phyloP scores from a whole-genome alignment of 1,139 yeast species.

The Hanseniaspora uvarum region DNA sequence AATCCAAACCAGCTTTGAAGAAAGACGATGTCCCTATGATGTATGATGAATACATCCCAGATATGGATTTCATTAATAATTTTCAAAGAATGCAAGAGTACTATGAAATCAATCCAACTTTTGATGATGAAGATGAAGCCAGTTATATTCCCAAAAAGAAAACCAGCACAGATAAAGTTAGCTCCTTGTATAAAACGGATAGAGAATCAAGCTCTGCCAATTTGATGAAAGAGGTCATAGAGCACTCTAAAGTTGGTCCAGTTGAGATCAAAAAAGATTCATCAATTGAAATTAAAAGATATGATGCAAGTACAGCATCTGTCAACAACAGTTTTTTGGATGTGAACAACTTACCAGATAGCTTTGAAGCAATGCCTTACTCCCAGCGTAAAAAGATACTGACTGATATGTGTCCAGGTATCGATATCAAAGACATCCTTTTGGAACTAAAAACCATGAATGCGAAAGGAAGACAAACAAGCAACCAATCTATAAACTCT shows the following conservation, averaged over 20 bases:
- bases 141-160: not conserved
- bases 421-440: conserved; percentile 34
- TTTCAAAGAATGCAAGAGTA: conserved; percentile 16
- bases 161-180: not conserved
- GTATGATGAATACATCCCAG: conserved; percentile 67
- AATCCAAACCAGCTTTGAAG: conserved; percentile 15
- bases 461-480: not conserved
- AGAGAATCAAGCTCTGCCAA: not conserved
- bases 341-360: conserved; percentile 41
- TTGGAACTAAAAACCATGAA: conserved; percentile 5
- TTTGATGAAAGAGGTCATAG: conserved; percentile 2
- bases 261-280: conserved; percentile 1
- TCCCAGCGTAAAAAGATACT: conserved; percentile 55
- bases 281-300: not conserved
- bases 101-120: conserved; percentile 14
- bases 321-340: conserved; percentile 6
- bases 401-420: conserved; percentile 45
- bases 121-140: conserved; percentile 3
- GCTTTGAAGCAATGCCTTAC: conserved; percentile 56
- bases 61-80: conserved; percentile 37
- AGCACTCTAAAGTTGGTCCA: conserved; percentile 13
- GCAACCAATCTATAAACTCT: not conserved
- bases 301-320: not conserved
- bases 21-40: conserved; percentile 26
- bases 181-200: not conserved